Conservation (phyloP, 148 eudicot species). For the Nepenthes gracilis region DNA sequence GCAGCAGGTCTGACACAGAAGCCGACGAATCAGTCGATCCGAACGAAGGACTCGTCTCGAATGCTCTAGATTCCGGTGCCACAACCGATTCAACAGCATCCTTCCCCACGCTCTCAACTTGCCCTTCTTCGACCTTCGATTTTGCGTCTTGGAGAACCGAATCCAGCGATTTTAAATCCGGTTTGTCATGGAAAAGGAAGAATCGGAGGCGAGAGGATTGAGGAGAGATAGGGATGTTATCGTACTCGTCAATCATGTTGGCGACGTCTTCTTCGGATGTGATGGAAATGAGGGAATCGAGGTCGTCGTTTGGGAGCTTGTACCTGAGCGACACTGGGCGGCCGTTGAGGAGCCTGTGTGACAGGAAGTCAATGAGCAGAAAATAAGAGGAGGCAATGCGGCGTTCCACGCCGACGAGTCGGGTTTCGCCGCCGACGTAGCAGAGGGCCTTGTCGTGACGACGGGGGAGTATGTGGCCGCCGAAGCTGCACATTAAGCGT, state of each 20-base stretch:
- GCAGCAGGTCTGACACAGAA: background rate
- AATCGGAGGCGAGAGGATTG: constrained; percentile 46
- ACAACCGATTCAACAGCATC: constrained; percentile 1
- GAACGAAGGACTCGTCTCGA: constrained; percentile 61
- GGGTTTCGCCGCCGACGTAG: constrained; percentile 88
- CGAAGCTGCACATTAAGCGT: constrained; percentile 74
- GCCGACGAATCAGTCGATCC: constrained; percentile 19
- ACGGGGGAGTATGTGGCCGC: constrained; percentile 81
- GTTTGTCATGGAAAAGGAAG: constrained; percentile 47
- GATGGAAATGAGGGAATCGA: constrained; percentile 72
- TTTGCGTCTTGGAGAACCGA: background rate
- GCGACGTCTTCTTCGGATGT: constrained; percentile 65
- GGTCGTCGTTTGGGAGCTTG: constrained; percentile 76
- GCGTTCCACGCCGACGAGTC: constrained; percentile 53
- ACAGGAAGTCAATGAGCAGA: constrained; percentile 34
- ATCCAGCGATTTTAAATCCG: constrained; percentile 10
- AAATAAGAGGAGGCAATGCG: constrained; percentile 27
- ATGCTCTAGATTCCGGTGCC: constrained; percentile 36
- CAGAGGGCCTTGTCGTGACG: constrained; percentile 52
- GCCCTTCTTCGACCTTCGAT: constrained; percentile 10
- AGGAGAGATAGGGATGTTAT: constrained; percentile 23
- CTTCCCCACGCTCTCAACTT: constrained; percentile 13
- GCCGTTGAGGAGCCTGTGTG: constrained; percentile 26
- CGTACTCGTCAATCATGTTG: constrained; percentile 80
- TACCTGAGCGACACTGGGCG: constrained; percentile 45